Conservation (phyloP, 352 stramenopile genomes). For the Globisporangium spinosum region DNA sequence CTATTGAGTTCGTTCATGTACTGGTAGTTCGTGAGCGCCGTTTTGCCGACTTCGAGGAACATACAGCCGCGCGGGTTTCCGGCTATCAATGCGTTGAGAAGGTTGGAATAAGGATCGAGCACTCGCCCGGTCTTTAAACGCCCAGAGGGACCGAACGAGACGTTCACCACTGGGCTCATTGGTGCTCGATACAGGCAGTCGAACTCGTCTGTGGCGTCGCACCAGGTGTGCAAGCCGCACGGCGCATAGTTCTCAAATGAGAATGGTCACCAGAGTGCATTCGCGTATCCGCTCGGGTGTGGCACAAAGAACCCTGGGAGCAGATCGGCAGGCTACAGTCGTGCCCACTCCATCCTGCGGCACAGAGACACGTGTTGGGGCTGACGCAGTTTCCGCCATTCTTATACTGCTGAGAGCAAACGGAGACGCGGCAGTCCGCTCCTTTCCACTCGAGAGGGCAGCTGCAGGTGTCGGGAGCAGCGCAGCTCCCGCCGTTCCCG, state of each 20-base stretch:
- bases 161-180: constrained; percentile 35
- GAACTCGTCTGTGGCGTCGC: constrained; percentile 89
- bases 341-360: constrained; percentile 89
- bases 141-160: constrained; percentile 31
- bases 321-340: constrained; percentile 93
- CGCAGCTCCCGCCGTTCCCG: constrained; percentile 96
- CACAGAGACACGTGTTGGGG: constrained; percentile 93
- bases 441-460: constrained; percentile 89
- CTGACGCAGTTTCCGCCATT: constrained; percentile 92
- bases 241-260: constrained; percentile 79
- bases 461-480: constrained; percentile 85
- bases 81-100: constrained; percentile 11
- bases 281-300: constrained; percentile 60
- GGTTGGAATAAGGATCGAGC: constrained; percentile 22
- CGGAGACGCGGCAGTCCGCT: constrained; percentile 89
- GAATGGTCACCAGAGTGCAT: constrained; percentile 60
- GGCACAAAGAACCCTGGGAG: constrained; percentile 90
- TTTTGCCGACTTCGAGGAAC: constrained; percentile 84
- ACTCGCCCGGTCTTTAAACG: constrained; percentile 26
- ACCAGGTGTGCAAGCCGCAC: constrained; percentile 90
- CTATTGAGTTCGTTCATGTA: constrained; percentile 84
- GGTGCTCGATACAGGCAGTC: constrained; percentile 80
- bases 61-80: constrained; percentile 32
- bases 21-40: constrained; percentile 82
- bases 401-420: constrained; percentile 85